Base-by-base conservation (phyloP, 1,139 yeast genomes). In the Magnusiomyces suaveolens region DNA sequence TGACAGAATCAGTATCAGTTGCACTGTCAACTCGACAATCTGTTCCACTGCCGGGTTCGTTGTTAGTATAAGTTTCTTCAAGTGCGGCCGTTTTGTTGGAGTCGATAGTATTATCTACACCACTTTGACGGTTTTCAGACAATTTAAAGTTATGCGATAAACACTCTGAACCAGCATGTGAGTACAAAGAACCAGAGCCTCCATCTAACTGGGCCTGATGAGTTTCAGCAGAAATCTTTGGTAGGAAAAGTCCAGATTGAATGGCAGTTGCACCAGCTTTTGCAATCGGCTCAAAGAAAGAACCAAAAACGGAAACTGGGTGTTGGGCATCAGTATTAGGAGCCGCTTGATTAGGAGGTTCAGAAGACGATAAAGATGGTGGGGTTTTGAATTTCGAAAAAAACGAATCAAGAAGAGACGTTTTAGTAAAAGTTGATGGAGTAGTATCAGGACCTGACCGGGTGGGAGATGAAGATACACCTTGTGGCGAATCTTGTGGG, bases 361-460 rank as follows among this genome's bases (percentile, higher is more conserved):
- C 20, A 18, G 43, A 36, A 20, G 43, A 33, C n/a, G 50, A 47
- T 24, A 48, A 51, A 14, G 56, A 43, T 12, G 59, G 59, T 6
- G 59, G 57, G 20, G 46, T 51, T 41, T 54, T 54, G 29, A 54
- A 54, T 46, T 52, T 46, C 21, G 53, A 50, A 44, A 56, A 56
- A 33, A 56, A 54, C 50, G 41, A 29, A 36, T 56, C 57, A 25
- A 56, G 29, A 23, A 51, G 51, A 6, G 59, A 52, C 10, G 10
- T 29, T 29, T 29, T 6, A 29, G 12, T 12, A 18, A 44, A 21
- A 12, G n/a, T 24, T 20, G 29, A 33, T 23, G 14, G 25, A 3
- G 21, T 8, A 8, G 16, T 18, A 12, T 14, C 20, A 26, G 36
- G 18, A 25, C 6, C 21, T 12, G 50, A 25, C 20, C n/a, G 10